Percentiles rank a stretch among this genome's conserved stretches.
These are phyloP conservation scores for Rhodamnia rubescens DNA, from an alignment of 345 rosid genomes.

Conservation along the genomic window DNA sequence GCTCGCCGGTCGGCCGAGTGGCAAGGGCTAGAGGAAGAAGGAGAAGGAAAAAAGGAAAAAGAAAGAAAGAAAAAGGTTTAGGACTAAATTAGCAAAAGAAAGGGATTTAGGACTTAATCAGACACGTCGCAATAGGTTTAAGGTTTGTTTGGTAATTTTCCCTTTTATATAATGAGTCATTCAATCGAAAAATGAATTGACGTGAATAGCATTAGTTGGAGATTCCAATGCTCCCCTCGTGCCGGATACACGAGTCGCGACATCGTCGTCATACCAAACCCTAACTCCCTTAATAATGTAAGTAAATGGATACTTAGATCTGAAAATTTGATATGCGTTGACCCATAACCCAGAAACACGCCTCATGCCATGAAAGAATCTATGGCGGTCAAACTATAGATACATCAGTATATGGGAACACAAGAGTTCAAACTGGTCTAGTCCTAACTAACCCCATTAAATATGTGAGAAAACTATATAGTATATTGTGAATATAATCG, in stretches of 20 bases:
- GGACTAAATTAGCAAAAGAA: too few species aligned
- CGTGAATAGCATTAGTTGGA: background rate
- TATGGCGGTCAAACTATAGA: background rate
- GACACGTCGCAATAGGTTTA: too few species aligned
- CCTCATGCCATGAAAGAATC: background rate
- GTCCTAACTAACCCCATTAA: slow-evolving; percentile 5
- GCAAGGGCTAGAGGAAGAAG: too few species aligned
- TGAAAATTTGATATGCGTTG: background rate
- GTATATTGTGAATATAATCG: background rate
- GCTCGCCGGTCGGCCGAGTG: too few species aligned
- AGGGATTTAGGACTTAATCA: too few species aligned
- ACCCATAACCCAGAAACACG: background rate
- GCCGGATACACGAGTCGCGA: background rate
- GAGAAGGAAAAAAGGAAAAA: too few species aligned
- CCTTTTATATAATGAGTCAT: background rate
- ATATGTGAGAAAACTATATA: background rate
- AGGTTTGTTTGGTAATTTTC: too few species aligned
- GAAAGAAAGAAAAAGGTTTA: too few species aligned
- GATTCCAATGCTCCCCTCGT: background rate
- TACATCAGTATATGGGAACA: slow-evolving; percentile 7
- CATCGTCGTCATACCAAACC: background rate
- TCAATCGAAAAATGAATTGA: background rate
- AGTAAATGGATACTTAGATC: background rate
- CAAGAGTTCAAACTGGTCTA: slow-evolving; percentile 5
- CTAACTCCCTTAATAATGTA: background rate